Percentiles rank a stretch among this genome's conserved stretches.
Evolutionary conservation across 257 asterid genomes (phyloP).

Genomic region (Penstemon newberryi): DNA sequence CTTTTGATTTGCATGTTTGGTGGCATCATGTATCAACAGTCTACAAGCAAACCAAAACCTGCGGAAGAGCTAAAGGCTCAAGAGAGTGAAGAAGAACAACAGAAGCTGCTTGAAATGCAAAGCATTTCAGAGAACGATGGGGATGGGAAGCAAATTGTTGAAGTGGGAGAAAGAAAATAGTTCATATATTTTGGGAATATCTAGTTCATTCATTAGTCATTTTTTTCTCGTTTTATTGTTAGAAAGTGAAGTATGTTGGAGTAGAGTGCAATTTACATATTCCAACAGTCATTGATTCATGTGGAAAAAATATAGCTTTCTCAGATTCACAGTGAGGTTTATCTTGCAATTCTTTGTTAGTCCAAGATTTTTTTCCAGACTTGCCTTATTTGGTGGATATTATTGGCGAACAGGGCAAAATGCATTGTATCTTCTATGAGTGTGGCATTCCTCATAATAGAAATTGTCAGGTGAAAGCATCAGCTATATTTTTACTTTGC

Average conservation of each 20-base stretch:
- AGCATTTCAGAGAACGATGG: slow-evolving; percentile 36
- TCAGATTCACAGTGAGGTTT: slow-evolving; percentile 14
- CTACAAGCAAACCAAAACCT: slow-evolving; percentile 59
- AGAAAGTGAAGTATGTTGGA: slow-evolving; percentile 21
- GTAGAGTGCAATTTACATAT: slow-evolving; percentile 7
- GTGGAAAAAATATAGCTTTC: slow-evolving; percentile 1
- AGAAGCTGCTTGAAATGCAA: slow-evolving; percentile 79
- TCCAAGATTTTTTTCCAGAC: slow-evolving; percentile 2
- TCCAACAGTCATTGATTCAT: neutral
- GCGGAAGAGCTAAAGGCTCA: slow-evolving; percentile 42
- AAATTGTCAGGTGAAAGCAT: neutral
- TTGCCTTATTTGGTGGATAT: neutral
- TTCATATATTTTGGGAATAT: neutral
- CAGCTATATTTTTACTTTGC: neutral
- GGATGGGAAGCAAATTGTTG: slow-evolving; percentile 38
- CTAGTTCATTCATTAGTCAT: neutral
- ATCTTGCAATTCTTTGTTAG: slow-evolving; percentile 15
- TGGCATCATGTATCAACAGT: slow-evolving; percentile 85
- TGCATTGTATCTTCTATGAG: neutral
- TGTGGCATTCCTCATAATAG: neutral
- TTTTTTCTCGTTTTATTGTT: neutral
- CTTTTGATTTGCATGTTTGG: slow-evolving; percentile 90
- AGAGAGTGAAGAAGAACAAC: slow-evolving; percentile 64
- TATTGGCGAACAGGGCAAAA: neutral
- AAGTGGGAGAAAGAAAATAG: slow-evolving; percentile 50